Evolutionary conservation across 306 rosid species (phyloP).

Genomic region (Cyclanthera cordifolia): DNA sequence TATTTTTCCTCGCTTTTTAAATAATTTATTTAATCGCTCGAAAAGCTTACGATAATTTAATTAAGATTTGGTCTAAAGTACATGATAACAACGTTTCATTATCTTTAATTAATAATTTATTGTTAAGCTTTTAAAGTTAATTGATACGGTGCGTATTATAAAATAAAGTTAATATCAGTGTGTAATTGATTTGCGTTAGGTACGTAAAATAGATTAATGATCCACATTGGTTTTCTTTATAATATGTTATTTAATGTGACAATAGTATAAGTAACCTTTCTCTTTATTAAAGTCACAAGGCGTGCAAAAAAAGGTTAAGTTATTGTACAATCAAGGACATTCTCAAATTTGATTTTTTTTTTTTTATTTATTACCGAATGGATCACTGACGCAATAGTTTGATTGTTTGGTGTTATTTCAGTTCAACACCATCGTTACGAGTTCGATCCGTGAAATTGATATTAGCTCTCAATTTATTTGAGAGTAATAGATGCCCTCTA

Average conservation of each 20-base stretch:
- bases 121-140: not conserved
- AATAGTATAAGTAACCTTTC: not conserved
- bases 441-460: too few species aligned
- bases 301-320: not conserved
- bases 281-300: not conserved
- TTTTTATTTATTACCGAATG: too few species aligned
- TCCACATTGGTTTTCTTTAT: not conserved
- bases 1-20: not conserved
- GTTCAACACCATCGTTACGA: too few species aligned
- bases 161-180: not conserved
- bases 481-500: too few species aligned
- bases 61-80: slow-evolving; percentile 7
- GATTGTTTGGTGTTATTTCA: too few species aligned
- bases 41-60: not conserved
- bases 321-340: not conserved
- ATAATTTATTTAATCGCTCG: not conserved
- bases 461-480: too few species aligned
- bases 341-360: too few species aligned
- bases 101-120: not conserved
- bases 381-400: too few species aligned
- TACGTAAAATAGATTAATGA: not conserved
- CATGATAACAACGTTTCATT: not conserved
- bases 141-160: not conserved
- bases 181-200: not conserved
- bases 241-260: not conserved